Conservation (phyloP, 108 stramenopile species). For the Stephanodiscus minutulus region DNA sequence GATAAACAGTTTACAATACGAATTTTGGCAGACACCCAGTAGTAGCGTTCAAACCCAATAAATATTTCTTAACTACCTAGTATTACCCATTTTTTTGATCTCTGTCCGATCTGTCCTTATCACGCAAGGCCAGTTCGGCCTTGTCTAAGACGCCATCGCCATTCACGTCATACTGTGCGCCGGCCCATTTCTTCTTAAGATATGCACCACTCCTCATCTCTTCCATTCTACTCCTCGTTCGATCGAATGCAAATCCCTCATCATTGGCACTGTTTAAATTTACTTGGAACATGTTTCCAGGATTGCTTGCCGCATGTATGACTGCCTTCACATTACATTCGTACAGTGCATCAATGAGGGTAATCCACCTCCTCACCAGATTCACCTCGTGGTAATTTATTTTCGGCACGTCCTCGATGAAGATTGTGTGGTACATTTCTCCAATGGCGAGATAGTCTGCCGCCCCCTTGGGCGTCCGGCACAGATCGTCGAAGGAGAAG, state of each 20-base stretch:
- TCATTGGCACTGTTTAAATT: slow-evolving; percentile 69
- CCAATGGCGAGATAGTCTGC: slow-evolving; percentile 93
- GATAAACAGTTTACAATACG: too few species aligned
- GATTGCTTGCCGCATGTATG: slow-evolving; percentile 53
- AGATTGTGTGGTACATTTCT: slow-evolving; percentile 84
- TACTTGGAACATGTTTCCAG: slow-evolving; percentile 39
- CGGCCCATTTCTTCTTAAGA: slow-evolving; percentile 56
- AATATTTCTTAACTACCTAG: too few species aligned
- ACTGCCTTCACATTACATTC: slow-evolving; percentile 76
- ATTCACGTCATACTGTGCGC: too few species aligned
- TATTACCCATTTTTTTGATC: too few species aligned
- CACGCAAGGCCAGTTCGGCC: too few species aligned
- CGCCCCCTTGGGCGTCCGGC: slow-evolving; percentile 84
- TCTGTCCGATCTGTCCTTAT: too few species aligned
- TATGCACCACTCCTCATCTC: slow-evolving; percentile 91
- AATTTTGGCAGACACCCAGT: too few species aligned
- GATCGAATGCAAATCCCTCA: slow-evolving; percentile 96
- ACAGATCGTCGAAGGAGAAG: slow-evolving; percentile 90
- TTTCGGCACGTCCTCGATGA: slow-evolving; percentile 80
- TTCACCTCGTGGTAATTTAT: slow-evolving; percentile 83
- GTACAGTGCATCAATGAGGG: slow-evolving; percentile 82
- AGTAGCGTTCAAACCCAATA: too few species aligned
- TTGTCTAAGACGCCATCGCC: too few species aligned
- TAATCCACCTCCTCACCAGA: slow-evolving; percentile 83
- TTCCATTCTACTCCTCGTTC: slow-evolving; percentile 85